Evolutionary conservation across 345 rosid species (phyloP).

Genomic region (Punica granatum): DNA sequence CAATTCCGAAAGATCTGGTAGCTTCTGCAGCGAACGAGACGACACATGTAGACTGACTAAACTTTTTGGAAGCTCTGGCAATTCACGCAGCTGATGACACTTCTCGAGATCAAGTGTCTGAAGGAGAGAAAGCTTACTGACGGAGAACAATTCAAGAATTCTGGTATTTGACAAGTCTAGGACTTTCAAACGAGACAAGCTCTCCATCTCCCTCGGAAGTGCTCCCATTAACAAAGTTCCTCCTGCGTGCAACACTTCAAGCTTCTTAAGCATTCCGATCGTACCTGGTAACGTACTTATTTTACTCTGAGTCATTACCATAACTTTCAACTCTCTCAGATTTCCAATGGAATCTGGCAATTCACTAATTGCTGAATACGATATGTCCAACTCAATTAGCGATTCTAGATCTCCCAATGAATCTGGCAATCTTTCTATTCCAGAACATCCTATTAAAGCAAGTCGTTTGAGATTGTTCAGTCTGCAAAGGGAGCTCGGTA

Average conservation of each 20-base stretch:
- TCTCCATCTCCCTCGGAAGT: background rate
- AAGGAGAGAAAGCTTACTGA: background rate
- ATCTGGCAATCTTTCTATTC: background rate
- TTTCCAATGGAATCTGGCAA: background rate
- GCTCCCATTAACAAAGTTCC: background rate
- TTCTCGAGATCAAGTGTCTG: background rate
- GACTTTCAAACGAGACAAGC: background rate
- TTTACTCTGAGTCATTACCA: fast-evolving
- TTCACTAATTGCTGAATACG: background rate
- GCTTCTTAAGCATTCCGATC: background rate
- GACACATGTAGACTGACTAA: background rate
- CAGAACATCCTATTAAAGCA: background rate
- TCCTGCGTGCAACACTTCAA: background rate
- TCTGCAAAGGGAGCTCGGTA: background rate
- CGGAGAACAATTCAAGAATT: background rate
- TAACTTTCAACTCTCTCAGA: background rate
- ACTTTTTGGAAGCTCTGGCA: slow-evolving; percentile 7
- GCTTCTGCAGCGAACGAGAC: background rate
- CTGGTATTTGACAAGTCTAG: background rate
- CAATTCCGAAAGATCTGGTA: slow-evolving; percentile 2
- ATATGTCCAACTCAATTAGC: background rate
- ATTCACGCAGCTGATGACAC: background rate
- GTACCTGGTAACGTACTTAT: background rate
- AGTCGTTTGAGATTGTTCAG: background rate
- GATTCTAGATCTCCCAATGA: background rate